Evolutionary conservation across 768 basidiomycete species (phyloP).

Genomic region (Epithele typhae): DNA sequence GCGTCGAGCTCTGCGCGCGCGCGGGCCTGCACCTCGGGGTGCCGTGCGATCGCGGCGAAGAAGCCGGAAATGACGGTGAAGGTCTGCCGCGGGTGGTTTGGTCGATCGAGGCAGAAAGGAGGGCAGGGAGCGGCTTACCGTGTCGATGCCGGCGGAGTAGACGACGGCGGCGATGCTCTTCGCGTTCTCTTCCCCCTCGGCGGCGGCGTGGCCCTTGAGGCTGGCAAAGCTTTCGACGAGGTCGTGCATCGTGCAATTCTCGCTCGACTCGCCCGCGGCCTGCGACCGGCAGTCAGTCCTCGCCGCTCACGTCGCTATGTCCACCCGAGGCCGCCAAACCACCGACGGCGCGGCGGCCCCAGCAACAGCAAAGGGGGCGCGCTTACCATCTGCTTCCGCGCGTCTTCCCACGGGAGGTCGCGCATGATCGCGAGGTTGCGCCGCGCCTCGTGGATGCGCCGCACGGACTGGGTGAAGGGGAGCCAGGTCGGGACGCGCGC

Average conservation of each 20-base stretch:
- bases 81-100: neutral
- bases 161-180: slow-evolving; percentile 13
- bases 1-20: slow-evolving; percentile 26
- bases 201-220: neutral
- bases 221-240: neutral
- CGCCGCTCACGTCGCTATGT: neutral
- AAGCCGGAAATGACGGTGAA: slow-evolving; percentile 44
- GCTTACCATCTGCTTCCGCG: slow-evolving; percentile 49
- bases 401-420: slow-evolving; percentile 54
- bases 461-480: slow-evolving; percentile 60
- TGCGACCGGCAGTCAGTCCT: too few relatives aligned
- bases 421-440: slow-evolving; percentile 54
- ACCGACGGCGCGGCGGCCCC: neutral
- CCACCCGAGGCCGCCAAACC: neutral
- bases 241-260: neutral
- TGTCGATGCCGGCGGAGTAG: neutral
- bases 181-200: slow-evolving; percentile 7
- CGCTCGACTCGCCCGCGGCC: too few relatives aligned
- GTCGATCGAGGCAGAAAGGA: neutral
- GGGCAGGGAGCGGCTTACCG: neutral
- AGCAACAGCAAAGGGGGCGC: slow-evolving; percentile 9
- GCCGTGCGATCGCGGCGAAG: slow-evolving; percentile 26
- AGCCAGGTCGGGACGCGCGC: slow-evolving; percentile 56
- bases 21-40: slow-evolving; percentile 24
- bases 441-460: slow-evolving; percentile 54